Base-by-base conservation (phyloP, 352 stramenopile species). In the Sclerospora graminicola region DNA sequence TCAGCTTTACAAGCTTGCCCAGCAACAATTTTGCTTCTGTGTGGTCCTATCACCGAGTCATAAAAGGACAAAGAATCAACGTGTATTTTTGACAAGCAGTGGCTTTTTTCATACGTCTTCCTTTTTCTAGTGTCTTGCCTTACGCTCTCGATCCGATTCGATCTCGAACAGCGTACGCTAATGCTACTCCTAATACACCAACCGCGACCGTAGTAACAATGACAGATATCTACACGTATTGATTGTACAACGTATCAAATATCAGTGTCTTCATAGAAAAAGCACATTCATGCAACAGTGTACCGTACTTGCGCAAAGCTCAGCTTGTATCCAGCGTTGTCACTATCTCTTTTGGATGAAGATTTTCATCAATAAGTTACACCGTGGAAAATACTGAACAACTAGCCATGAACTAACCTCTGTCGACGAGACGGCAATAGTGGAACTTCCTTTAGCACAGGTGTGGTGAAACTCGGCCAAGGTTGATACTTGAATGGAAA, bases 401-500 rank as follows among this genome's bases (percentile, higher is more conserved):
- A 49, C 34, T 27, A 51, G 65, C 57, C 56, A 55, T 35, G 35
- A 18, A 26, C 21, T 26, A 26, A 26, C 21, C 21, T 26, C 4
- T 26, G n/a, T 41, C 14, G 39, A 32, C 63, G 51, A 37, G 43
- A 29, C 10, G 57, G 60, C 30, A 75, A 41, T 9, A 54, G 19
- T 4, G 51, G 50, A 28, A 64, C 46, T 19, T 51, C 32, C 30
- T 56, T 41, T 5, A 69, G 40, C 20, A 66, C 39, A 15, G 60
- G 60, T 24, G 48, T 39, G 2, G 28, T 52, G 11, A 56, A 28
- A 32, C 57, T 66, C 4, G 46, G 40, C 62, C 62, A 72, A 7
- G 41, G 28, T 44, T 74, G 66, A 14, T 63, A 65, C 20, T 54
- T 33, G 14, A 60, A 69, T 18, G 62, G 63, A 42, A 53, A 69